Percentiles rank a stretch among this genome's conserved stretches.
phyloP scores from a whole-genome alignment of 192 early-diverging fungal genomes.

The Backusella psychrophila region DNA sequence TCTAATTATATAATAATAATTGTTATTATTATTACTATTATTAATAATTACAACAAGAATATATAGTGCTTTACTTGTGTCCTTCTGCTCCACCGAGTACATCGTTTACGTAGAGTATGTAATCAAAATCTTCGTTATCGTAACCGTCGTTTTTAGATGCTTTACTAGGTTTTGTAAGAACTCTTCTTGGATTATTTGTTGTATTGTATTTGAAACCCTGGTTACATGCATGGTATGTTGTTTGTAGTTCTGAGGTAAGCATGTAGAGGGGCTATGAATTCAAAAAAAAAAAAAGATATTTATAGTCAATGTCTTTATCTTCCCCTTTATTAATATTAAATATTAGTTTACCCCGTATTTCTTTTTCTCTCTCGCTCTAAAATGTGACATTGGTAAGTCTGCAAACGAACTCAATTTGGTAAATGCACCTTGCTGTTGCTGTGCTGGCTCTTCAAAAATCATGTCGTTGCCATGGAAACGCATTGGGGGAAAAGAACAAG shows the following conservation, averaged over 20 bases:
- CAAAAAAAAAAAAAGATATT: not conserved
- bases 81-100: constrained; percentile 87
- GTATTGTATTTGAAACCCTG: constrained; percentile 82
- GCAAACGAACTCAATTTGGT: not conserved
- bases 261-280: constrained; percentile 25
- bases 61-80: constrained; percentile 70
- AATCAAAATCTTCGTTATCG: constrained; percentile 96
- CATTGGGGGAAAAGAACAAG: not conserved
- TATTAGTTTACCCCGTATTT: constrained; percentile 8
- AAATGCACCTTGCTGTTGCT: not conserved
- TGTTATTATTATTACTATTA: not conserved
- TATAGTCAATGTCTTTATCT: not conserved
- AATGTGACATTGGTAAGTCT: constrained; percentile 12
- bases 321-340: not conserved
- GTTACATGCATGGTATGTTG: constrained; percentile 47
- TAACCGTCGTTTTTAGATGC: constrained; percentile 88
- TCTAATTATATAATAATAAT: constrained; percentile 39
- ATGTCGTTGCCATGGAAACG: not conserved
- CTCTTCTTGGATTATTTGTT: constrained; percentile 86
- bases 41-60: not conserved
- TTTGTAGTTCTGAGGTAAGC: constrained; percentile 25
- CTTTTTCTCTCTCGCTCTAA: constrained; percentile 11
- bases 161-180: constrained; percentile 94
- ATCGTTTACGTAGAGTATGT: constrained; percentile 97
- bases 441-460: constrained; percentile 3